Conservation (phyloP, 148 eudicot genomes). For the Limonium bicolor region DNA sequence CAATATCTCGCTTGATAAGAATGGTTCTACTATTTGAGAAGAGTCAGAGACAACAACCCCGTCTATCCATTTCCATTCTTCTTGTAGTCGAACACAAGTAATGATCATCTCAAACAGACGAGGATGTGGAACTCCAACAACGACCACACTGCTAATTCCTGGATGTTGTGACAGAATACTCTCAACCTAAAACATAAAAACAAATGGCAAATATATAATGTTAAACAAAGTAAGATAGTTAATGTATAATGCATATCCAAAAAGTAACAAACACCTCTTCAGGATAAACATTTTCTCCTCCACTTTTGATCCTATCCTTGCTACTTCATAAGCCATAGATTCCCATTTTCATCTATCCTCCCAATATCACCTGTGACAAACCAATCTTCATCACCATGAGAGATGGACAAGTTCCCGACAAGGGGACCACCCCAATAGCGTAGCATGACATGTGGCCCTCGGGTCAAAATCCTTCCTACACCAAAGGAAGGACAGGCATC, state of each 20-base stretch:
- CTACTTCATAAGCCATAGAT: constrained; percentile 69
- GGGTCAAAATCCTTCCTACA: constrained; percentile 60
- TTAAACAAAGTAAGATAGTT: no score
- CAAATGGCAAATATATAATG: no score
- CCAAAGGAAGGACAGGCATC: no score
- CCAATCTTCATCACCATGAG: constrained; percentile 38
- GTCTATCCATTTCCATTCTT: constrained; percentile 58
- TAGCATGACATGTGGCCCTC: constrained; percentile 83
- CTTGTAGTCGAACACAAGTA: constrained; percentile 43
- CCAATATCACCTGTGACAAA: constrained; percentile 90
- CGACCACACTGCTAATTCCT: constrained; percentile 39
- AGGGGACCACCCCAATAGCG: constrained; percentile 52
- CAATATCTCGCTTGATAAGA: constrained; percentile 33
- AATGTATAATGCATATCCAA: no score
- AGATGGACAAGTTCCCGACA: neutral
- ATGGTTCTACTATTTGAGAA: constrained; percentile 3
- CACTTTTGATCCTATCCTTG: constrained; percentile 81
- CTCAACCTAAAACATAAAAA: constrained; percentile 47
- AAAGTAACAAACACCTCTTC: constrained; percentile 69
- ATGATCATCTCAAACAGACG: constrained; percentile 66
- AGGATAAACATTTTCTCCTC: constrained; percentile 90
- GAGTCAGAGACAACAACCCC: constrained; percentile 5
- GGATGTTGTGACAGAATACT: constrained; percentile 58
- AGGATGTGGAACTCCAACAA: constrained; percentile 52
- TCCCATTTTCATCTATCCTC: constrained; percentile 42